Conservation (phyloP, 139 green algal genomes). For the Yamagishiella unicocca region DNA sequence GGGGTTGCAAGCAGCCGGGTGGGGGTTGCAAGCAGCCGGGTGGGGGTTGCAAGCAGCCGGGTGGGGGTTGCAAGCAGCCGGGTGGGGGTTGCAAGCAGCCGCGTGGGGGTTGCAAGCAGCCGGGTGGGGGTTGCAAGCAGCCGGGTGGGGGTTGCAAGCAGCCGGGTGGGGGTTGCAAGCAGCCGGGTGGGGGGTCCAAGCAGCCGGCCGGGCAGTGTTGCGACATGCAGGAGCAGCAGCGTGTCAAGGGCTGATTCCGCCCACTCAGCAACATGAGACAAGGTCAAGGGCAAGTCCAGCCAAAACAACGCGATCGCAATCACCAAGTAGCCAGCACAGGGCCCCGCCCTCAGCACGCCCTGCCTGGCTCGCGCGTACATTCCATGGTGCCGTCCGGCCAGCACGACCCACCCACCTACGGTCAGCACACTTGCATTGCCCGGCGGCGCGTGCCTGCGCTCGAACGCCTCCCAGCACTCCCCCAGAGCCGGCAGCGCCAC, state of each 20-base stretch:
- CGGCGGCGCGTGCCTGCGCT: conserved; percentile 4
- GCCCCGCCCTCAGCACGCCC: background rate
- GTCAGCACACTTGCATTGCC: conserved; percentile 18
- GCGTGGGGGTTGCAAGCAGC: background rate
- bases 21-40: background rate
- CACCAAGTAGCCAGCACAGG: background rate
- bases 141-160: too few relatives aligned
- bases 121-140: too few relatives aligned
- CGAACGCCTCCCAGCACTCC: conserved; percentile 23
- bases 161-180: too few relatives aligned
- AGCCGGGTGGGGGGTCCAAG: too few relatives aligned
- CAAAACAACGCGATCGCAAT: background rate
- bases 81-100: background rate
- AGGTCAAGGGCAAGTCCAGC: background rate
- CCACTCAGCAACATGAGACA: background rate
- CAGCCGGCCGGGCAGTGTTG: too few relatives aligned
- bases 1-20: too few relatives aligned
- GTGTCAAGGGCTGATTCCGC: background rate
- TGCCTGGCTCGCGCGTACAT: too few relatives aligned
- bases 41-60: background rate
- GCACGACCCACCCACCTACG: conserved; percentile 26
- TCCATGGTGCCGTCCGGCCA: too few relatives aligned
- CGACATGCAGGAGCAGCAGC: background rate
- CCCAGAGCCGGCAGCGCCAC: background rate
- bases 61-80: background rate